Percentiles rank a stretch among this genome's conserved stretches.
Evolutionary conservation across 768 basidiomycete species (phyloP).

Genomic region (Mycena floridula): DNA sequence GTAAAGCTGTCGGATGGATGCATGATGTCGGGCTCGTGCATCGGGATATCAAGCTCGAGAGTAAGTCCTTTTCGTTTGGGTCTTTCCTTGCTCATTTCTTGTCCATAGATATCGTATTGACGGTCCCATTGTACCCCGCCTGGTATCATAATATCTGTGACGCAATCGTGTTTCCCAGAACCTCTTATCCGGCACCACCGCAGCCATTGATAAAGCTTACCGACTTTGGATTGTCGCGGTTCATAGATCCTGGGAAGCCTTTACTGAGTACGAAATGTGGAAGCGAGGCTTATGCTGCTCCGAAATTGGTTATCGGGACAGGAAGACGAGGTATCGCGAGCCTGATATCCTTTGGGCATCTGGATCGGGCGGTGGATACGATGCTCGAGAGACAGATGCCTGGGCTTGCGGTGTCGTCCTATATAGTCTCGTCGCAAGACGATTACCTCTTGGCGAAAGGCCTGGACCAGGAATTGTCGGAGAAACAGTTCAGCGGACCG

Average conservation of each 20-base stretch:
- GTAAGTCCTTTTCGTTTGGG: constrained; percentile 6
- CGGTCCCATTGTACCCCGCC: background rate
- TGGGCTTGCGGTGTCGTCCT: constrained; percentile 91
- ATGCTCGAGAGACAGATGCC: constrained; percentile 79
- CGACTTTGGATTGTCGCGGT: constrained; percentile 87
- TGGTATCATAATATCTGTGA: background rate
- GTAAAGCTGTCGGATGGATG: constrained; percentile 80
- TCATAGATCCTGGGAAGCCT: constrained; percentile 61
- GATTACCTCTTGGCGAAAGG: constrained; percentile 68
- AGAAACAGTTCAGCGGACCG: too few species aligned
- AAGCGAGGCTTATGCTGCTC: constrained; percentile 83
- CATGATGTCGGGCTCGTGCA: constrained; percentile 82
- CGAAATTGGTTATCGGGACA: constrained; percentile 58
- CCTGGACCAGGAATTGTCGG: too few species aligned
- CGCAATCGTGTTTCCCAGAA: too few species aligned
- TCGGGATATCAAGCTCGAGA: constrained; percentile 87
- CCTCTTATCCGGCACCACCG: constrained; percentile 33
- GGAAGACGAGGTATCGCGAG: too few species aligned
- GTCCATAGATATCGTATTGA: background rate
- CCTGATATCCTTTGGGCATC: too few species aligned
- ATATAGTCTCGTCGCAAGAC: constrained; percentile 65
- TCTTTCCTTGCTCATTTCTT: constrained; percentile 1
- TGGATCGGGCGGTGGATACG: constrained; percentile 60
- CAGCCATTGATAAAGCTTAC: constrained; percentile 73
- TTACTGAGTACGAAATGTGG: constrained; percentile 78